These are phyloP conservation scores for Agrocybe pediades DNA, from an alignment of 768 basidiomycete species.

Conservation along the genomic window DNA sequence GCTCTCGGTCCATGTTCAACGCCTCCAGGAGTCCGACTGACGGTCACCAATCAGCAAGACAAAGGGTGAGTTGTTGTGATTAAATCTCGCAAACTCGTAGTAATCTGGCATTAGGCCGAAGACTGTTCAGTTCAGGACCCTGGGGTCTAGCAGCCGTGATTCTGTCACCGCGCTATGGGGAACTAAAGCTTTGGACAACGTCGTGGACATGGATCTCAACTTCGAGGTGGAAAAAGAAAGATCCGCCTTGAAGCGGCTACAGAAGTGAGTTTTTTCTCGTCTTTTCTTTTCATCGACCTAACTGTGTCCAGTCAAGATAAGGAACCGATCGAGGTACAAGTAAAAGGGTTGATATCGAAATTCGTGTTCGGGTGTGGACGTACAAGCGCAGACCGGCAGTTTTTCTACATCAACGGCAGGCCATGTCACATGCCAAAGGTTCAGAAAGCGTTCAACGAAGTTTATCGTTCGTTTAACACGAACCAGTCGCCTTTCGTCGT, in stretches of 20 bases:
- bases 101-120: constrained; percentile 47
- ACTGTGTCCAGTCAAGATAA: constrained; percentile 16
- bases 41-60: constrained; percentile 67
- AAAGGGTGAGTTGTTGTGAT: constrained; percentile 58
- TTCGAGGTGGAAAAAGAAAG: constrained; percentile 74
- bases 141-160: constrained; percentile 63
- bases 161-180: constrained; percentile 85
- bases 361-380: constrained; percentile 78
- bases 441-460: constrained; percentile 90
- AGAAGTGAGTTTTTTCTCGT: constrained; percentile 19
- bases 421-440: constrained; percentile 85
- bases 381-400: constrained; percentile 82
- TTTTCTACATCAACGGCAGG: constrained; percentile 89
- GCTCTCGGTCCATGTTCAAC: constrained; percentile 86
- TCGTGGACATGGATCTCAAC: constrained; percentile 70
- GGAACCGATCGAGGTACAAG: constrained; percentile 44
- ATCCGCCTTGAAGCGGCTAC: constrained; percentile 39
- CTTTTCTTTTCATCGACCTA: neutral
- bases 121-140: constrained; percentile 70
- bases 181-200: constrained; percentile 70
- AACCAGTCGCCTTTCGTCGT: constrained; percentile 80
- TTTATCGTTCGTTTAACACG: constrained; percentile 79
- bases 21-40: constrained; percentile 70
- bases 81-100: neutral
- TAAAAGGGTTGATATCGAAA: constrained; percentile 84